Evolutionary conservation across 768 basidiomycete genomes (phyloP).

Genomic region (Pleurotus sapidus): DNA sequence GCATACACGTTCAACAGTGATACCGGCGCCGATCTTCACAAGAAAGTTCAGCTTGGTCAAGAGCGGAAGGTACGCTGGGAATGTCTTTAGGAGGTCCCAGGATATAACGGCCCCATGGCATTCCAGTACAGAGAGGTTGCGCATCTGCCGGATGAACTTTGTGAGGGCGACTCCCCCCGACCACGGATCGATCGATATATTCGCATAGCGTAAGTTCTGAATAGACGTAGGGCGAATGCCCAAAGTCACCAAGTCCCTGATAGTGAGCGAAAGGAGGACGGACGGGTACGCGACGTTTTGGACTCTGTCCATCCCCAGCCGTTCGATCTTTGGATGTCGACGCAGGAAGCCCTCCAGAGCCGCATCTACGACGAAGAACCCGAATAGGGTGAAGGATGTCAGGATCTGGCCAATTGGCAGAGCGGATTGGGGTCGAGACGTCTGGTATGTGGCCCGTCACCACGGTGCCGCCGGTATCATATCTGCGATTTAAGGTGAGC

Average conservation of each 20-base stretch:
- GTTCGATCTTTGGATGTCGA: not conserved
- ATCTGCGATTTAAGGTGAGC: not conserved
- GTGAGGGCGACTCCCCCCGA: not conserved
- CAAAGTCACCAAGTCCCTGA: not conserved
- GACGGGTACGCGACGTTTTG: not conserved
- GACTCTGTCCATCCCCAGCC: not conserved
- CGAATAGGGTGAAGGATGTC: not conserved
- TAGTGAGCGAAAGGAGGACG: not conserved
- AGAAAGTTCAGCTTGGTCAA: not conserved
- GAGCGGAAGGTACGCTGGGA: not conserved
- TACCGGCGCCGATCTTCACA: not conserved
- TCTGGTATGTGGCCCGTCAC: not conserved
- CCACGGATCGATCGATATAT: not conserved
- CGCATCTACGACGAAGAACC: not conserved
- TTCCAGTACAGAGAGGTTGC: slow-evolving; percentile 1
- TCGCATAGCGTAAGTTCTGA: not conserved
- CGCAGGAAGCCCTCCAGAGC: not conserved
- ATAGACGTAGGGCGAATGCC: not conserved
- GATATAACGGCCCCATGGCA: not conserved
- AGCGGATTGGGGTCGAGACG: not conserved
- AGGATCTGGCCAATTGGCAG: not conserved
- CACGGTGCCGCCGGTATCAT: not conserved
- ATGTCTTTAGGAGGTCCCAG: not conserved
- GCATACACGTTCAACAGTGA: not conserved
- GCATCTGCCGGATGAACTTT: not conserved